These are phyloP conservation scores for Candida tetrigidarum DNA, from an alignment of 1,139 yeast species.

Conservation along the genomic window DNA sequence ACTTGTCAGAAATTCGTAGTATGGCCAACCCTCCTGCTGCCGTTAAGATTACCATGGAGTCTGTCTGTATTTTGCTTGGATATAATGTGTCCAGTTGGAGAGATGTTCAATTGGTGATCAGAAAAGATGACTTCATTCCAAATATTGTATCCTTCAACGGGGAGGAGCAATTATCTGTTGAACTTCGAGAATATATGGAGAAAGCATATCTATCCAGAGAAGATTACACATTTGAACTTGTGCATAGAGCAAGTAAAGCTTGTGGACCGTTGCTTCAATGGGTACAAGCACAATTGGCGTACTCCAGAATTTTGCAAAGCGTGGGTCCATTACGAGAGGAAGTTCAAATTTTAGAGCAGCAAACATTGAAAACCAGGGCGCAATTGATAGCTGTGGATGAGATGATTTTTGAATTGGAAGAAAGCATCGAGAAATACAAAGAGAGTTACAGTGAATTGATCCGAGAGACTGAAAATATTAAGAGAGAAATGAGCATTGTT, in stretches of 20 bases:
- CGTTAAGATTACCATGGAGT: slow-evolving; percentile 83
- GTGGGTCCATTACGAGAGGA: slow-evolving; percentile 80
- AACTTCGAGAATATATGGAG: slow-evolving; percentile 61
- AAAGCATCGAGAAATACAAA: slow-evolving; percentile 70
- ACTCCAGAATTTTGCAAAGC: slow-evolving; percentile 67
- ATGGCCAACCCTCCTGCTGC: slow-evolving; percentile 93
- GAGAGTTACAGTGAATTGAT: slow-evolving; percentile 71
- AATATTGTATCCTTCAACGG: slow-evolving; percentile 78
- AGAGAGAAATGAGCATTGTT: slow-evolving; percentile 68
- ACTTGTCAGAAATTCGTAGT: slow-evolving; percentile 85
- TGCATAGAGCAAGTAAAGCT: slow-evolving; percentile 90
- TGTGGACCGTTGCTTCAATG: slow-evolving; percentile 92
- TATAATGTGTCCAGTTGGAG: slow-evolving; percentile 74
- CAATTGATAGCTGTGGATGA: slow-evolving; percentile 77
- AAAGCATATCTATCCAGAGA: slow-evolving; percentile 61
- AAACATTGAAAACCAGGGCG: slow-evolving; percentile 64
- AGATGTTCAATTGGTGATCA: slow-evolving; percentile 78
- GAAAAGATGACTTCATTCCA: slow-evolving; percentile 87
- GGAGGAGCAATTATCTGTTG: slow-evolving; percentile 58
- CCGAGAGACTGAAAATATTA: slow-evolving; percentile 77
- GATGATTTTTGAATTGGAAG: slow-evolving; percentile 78
- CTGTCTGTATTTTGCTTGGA: slow-evolving; percentile 84
- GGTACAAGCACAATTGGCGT: slow-evolving; percentile 86
- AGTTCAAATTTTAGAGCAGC: slow-evolving; percentile 60
- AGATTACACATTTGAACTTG: slow-evolving; percentile 72